Evolutionary conservation across 208 protist species (phyloP).

Genomic region (Acanthamoeba culbertsoni): DNA sequence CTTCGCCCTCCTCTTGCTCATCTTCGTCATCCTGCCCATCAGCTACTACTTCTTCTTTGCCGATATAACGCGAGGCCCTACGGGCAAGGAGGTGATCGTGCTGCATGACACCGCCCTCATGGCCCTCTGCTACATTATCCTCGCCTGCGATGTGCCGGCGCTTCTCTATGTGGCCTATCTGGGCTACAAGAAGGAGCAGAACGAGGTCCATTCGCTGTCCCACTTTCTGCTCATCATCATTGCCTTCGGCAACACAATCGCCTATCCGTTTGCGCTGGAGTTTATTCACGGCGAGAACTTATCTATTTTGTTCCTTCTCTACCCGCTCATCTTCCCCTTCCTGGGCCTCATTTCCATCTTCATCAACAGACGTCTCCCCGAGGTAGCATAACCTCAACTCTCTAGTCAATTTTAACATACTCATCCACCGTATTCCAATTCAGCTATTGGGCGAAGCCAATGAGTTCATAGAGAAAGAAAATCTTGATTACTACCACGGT

Average conservation of each 20-base stretch:
- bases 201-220: constrained; percentile 11
- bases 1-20: background rate
- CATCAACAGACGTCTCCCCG: background rate
- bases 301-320: background rate
- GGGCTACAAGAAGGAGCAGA: background rate
- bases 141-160: background rate
- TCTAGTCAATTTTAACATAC: background rate
- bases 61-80: background rate
- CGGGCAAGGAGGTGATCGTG: background rate
- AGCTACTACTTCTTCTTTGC: constrained; percentile 27
- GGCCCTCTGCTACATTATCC: background rate
- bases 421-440: background rate
- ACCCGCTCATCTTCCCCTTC: constrained; percentile 33
- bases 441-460: background rate
- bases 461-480: background rate
- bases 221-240: constrained; percentile 37
- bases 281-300: background rate
- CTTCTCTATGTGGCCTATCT: constrained; percentile 16
- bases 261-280: constrained; percentile 14
- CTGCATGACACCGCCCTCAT: background rate
- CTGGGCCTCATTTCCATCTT: background rate
- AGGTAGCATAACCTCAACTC: background rate
- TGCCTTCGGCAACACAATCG: constrained; percentile 17
- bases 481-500: background rate
- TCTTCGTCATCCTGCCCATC: background rate